Evolutionary conservation across 176 grass and related monocot genomes (phyloP).

Genomic region (Raddia distichophylla): DNA sequence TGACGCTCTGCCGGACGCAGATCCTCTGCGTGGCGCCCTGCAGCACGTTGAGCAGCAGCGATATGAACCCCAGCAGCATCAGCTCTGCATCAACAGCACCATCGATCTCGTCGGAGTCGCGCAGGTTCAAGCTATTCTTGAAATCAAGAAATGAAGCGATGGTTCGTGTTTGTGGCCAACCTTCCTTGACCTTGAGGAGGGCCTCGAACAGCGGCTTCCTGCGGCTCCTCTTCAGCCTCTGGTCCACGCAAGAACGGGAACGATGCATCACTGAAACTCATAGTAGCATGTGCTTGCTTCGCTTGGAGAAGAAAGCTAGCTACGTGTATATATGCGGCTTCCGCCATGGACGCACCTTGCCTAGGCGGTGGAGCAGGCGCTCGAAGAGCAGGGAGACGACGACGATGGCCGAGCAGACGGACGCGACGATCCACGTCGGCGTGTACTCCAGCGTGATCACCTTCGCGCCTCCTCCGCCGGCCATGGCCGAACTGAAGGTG

Average conservation of each 20-base stretch:
- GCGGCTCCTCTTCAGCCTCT: slow-evolving; percentile 53
- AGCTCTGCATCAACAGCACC: slow-evolving; percentile 49
- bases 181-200: slow-evolving; percentile 90
- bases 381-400: slow-evolving; percentile 84
- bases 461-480: slow-evolving; percentile 33
- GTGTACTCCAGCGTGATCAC: slow-evolving; percentile 66
- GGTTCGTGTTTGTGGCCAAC: neutral
- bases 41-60: slow-evolving; percentile 71
- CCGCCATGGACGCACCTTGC: slow-evolving; percentile 59
- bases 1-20: slow-evolving; percentile 48
- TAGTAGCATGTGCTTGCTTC: neutral
- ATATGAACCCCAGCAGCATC: slow-evolving; percentile 92
- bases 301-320: neutral
- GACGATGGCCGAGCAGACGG: slow-evolving; percentile 76
- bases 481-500: slow-evolving; percentile 47
- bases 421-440: slow-evolving; percentile 90
- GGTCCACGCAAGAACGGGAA: slow-evolving; percentile 22
- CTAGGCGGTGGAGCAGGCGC: slow-evolving; percentile 70
- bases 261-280: neutral
- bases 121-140: neutral
- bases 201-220: slow-evolving; percentile 75
- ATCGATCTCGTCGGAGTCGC: neutral
- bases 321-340: neutral
- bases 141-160: neutral
- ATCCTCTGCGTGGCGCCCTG: slow-evolving; percentile 57